phyloP scores from a whole-genome alignment of 148 eudicot species.

The Mesembryanthemum crystallinum region DNA sequence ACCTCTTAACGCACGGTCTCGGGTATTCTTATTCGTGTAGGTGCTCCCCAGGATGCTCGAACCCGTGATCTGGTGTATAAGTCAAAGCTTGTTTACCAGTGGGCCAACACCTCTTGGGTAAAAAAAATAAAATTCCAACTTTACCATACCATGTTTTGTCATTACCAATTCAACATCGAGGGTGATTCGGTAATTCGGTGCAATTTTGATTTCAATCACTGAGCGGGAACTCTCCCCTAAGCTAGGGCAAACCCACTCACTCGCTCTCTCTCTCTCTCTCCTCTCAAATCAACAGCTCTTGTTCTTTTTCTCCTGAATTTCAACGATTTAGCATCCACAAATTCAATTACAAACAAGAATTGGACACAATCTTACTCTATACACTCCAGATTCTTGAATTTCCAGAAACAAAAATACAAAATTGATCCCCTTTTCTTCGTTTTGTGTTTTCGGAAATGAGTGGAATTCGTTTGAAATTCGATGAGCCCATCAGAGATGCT shows the following conservation, averaged over 20 bases:
- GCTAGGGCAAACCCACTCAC: not conserved
- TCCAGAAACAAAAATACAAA: not conserved
- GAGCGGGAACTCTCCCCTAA: not conserved
- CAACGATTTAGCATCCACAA: not conserved
- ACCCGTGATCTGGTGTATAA: no score
- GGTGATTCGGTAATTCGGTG: no score
- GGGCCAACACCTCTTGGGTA: no score
- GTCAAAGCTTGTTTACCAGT: no score
- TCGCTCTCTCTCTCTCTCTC: no score
- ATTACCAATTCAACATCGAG: no score
- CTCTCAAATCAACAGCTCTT: not conserved
- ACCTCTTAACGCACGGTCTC: no score
- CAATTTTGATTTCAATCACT: not conserved
- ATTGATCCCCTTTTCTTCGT: not conserved
- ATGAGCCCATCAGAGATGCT: conserved; percentile 59
- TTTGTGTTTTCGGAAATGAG: conserved; percentile 25
- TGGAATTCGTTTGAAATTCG: conserved; percentile 39
- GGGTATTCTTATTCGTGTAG: no score
- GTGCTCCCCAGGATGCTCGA: no score
- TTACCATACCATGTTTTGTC: no score
- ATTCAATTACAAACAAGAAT: not conserved
- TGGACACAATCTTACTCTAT: no score
- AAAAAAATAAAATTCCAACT: no score
- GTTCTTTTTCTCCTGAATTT: not conserved
- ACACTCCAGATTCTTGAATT: not conserved